Conservation (phyloP, 495 filamentous ascomycete genomes). For the Lasiosphaeriaceae sp. region DNA sequence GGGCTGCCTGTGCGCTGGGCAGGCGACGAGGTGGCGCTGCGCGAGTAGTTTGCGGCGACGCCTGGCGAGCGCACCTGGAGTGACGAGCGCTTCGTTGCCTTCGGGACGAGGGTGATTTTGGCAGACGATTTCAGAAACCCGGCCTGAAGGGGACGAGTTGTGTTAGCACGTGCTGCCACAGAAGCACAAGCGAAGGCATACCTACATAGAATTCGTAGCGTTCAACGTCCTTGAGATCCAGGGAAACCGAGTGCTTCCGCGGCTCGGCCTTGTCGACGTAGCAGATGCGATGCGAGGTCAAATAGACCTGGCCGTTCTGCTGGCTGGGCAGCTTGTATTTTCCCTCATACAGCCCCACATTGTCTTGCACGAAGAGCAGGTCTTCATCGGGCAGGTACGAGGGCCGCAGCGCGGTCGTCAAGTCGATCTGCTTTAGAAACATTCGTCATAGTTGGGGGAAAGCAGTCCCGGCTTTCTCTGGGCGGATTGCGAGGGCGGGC, state of each 20-base stretch:
- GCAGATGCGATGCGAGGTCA: slow-evolving; percentile 91
- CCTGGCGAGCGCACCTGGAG: slow-evolving; percentile 42
- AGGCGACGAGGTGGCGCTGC: slow-evolving; percentile 44
- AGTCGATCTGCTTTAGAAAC: slow-evolving; percentile 90
- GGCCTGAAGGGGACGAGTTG: slow-evolving; percentile 51
- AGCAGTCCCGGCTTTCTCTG: slow-evolving; percentile 16
- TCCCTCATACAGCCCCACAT: slow-evolving; percentile 95
- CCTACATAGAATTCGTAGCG: slow-evolving; percentile 83
- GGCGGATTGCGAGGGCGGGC: neutral
- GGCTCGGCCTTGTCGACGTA: slow-evolving; percentile 91
- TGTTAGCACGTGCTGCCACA: slow-evolving; percentile 6
- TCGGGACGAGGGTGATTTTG: slow-evolving; percentile 86
- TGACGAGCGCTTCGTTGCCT: slow-evolving; percentile 56
- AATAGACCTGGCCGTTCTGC: slow-evolving; percentile 92
- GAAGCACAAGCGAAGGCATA: slow-evolving; percentile 1
- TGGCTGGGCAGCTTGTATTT: slow-evolving; percentile 94
- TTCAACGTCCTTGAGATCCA: slow-evolving; percentile 89
- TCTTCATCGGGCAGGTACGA: slow-evolving; percentile 84
- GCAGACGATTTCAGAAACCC: slow-evolving; percentile 93
- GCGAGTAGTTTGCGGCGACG: slow-evolving; percentile 31
- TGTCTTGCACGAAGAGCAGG: slow-evolving; percentile 92
- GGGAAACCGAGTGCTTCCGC: slow-evolving; percentile 74
- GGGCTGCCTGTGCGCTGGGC: slow-evolving; percentile 47
- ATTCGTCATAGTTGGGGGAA: slow-evolving; percentile 61
- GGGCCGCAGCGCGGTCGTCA: slow-evolving; percentile 92